A percentile compares a stretch with the other conserved stretches of the same genome.
Conservation (phyloP, 768 basidiomycete genomes). For the Megacollybia marginata region DNA sequence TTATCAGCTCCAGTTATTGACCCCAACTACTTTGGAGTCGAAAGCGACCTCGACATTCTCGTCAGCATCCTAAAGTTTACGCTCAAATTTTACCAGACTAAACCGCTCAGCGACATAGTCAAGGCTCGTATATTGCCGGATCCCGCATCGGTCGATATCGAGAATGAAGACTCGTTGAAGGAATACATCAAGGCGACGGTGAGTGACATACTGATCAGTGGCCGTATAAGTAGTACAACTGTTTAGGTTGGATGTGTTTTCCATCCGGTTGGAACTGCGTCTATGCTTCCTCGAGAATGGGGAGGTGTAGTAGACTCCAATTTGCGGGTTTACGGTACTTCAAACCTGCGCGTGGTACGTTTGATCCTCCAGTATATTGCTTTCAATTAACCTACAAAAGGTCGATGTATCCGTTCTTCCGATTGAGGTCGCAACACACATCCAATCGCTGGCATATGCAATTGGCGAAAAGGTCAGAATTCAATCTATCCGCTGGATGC, state of each 20-base stretch:
- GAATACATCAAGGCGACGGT: too few species aligned
- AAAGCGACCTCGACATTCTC: constrained; percentile 13
- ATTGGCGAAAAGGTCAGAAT: too few species aligned
- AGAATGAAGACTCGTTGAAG: too few species aligned
- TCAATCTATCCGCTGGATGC: too few species aligned
- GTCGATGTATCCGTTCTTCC: too few species aligned
- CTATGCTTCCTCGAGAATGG: constrained; percentile 19
- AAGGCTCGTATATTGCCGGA: background rate
- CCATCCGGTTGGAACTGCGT: constrained; percentile 14
- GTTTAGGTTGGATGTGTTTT: background rate
- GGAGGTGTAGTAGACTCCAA: constrained; percentile 27
- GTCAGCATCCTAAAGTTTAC: constrained; percentile 18
- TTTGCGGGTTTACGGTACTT: constrained; percentile 24
- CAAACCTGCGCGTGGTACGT: constrained; percentile 21
- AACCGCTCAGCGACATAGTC: constrained; percentile 1
- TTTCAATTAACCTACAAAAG: too few species aligned
- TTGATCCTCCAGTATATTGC: too few species aligned
- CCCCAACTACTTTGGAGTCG: constrained; percentile 30
- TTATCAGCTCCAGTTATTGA: constrained; percentile 37
- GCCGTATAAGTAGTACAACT: too few species aligned
- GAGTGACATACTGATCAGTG: too few species aligned
- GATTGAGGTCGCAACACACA: too few species aligned
- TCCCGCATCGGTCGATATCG: too few species aligned
- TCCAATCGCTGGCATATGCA: too few species aligned
- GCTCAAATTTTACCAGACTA: constrained; percentile 10